phyloP scores from a whole-genome alignment of 164 flowering plant genomes.

The Sextonia rubra region DNA sequence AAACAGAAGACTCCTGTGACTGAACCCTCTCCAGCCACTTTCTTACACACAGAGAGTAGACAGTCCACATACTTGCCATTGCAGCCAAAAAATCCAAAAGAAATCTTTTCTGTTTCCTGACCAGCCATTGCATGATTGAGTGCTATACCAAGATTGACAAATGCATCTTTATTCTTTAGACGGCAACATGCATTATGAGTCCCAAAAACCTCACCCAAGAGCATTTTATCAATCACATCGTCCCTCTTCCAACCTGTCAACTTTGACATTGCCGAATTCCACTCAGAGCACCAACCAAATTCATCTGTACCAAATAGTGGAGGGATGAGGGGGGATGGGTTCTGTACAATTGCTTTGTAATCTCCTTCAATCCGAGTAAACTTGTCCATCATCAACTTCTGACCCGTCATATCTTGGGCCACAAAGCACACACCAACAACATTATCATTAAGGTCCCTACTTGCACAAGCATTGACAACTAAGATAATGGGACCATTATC shows the following conservation, averaged over 20 bases:
- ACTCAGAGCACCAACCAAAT: constrained; percentile 97
- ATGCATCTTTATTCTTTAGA: constrained; percentile 76
- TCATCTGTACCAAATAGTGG: constrained; percentile 94
- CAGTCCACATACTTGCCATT: constrained; percentile 78
- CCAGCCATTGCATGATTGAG: constrained; percentile 79
- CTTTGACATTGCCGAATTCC: constrained; percentile 88
- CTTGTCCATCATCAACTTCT: constrained; percentile 90
- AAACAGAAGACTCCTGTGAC: constrained; percentile 94
- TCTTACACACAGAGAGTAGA: constrained; percentile 75
- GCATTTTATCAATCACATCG: constrained; percentile 81
- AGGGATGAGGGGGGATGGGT: constrained; percentile 82
- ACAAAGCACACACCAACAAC: constrained; percentile 92
- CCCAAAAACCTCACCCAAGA: constrained; percentile 92
- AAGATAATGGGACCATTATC: constrained; percentile 65
- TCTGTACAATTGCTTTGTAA: constrained; percentile 85
- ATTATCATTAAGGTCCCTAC: constrained; percentile 66
- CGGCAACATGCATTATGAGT: constrained; percentile 67
- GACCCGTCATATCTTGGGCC: constrained; percentile 85
- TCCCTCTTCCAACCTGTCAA: constrained; percentile 68
- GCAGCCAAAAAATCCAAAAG: constrained; percentile 69
- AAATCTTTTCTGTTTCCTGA: constrained; percentile 67
- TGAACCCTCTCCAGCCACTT: constrained; percentile 62
- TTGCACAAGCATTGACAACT: constrained; percentile 93
- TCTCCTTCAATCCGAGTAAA: constrained; percentile 97
- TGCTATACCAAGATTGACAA: constrained; percentile 68